Conservation (phyloP, 371 early-diverging fungal species). For the Mucor plumbeus region DNA sequence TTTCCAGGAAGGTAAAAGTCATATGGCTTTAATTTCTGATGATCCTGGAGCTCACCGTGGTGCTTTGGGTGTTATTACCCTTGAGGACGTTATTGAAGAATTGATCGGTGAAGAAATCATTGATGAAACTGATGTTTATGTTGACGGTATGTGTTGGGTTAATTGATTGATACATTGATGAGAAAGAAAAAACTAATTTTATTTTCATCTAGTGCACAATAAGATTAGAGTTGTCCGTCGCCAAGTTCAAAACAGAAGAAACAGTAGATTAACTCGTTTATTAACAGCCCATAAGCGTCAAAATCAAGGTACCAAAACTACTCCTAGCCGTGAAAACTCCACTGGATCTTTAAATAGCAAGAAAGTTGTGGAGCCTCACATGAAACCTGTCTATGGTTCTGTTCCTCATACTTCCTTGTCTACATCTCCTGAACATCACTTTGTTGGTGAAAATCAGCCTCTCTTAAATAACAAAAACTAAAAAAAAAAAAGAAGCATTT, state of each 20-base stretch:
- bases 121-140: conserved; percentile 93
- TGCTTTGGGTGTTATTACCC: conserved; percentile 89
- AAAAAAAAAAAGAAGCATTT: too few species aligned
- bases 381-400: conserved; percentile 35
- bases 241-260: conserved; percentile 30
- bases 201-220: conserved; percentile 27
- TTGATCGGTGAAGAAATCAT: conserved; percentile 93
- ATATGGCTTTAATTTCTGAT: conserved; percentile 77
- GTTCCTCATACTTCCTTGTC: conserved; percentile 21
- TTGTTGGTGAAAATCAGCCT: conserved; percentile 24
- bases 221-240: conserved; percentile 38
- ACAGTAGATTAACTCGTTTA: conserved; percentile 31
- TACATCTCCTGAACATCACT: conserved; percentile 20
- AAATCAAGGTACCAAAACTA: neutral
- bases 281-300: conserved; percentile 29
- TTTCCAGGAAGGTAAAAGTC: conserved; percentile 91
- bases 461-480: conserved; percentile 20
- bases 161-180: neutral
- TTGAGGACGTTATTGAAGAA: conserved; percentile 98
- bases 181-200: neutral
- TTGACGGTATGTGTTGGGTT: conserved; percentile 60
- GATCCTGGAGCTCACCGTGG: conserved; percentile 54
- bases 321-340: conserved; percentile 22
- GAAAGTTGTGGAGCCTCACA: conserved; percentile 31
- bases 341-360: conserved; percentile 14